Conservation (phyloP, 202 grass and related monocot genomes). For the Zoysia matrella region DNA sequence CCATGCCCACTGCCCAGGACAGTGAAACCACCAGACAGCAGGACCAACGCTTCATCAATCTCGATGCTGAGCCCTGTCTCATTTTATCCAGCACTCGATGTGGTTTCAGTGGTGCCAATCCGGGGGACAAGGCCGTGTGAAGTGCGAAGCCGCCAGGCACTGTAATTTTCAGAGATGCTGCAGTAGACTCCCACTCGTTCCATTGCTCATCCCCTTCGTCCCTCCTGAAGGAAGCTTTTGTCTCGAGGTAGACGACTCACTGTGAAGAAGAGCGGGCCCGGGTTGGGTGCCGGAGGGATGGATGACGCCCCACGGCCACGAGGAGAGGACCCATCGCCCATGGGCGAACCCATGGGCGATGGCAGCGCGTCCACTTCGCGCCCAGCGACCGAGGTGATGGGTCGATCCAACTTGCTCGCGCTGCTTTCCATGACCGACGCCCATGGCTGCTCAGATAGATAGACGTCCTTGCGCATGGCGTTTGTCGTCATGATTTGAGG, state of each 20-base stretch:
- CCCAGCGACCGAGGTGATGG: conserved; percentile 22
- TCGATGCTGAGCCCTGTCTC: conserved; percentile 22
- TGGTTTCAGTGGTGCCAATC: neutral
- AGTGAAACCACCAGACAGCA: neutral
- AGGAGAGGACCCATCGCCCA: neutral
- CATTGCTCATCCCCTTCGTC: neutral
- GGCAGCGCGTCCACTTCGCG: neutral
- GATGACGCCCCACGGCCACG: neutral
- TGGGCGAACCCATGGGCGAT: neutral
- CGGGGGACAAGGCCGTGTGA: conserved; percentile 37
- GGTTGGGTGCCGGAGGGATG: neutral
- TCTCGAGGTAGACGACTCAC: conserved; percentile 6
- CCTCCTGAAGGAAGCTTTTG: conserved; percentile 21
- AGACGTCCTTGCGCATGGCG: neutral
- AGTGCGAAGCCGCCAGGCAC: neutral
- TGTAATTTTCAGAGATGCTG: conserved; percentile 29
- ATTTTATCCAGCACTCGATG: conserved; percentile 36
- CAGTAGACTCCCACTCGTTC: neutral
- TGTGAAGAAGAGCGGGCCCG: neutral
- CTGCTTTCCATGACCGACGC: neutral
- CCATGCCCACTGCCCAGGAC: conserved; percentile 20
- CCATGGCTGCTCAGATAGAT: neutral
- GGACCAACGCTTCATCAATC: conserved; percentile 16
- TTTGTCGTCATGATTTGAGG: conserved; percentile 23
- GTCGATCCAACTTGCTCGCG: conserved; percentile 24